These are phyloP conservation scores for Annulohypoxylon stygium DNA, from an alignment of 495 filamentous ascomycete species.

Conservation along the genomic window DNA sequence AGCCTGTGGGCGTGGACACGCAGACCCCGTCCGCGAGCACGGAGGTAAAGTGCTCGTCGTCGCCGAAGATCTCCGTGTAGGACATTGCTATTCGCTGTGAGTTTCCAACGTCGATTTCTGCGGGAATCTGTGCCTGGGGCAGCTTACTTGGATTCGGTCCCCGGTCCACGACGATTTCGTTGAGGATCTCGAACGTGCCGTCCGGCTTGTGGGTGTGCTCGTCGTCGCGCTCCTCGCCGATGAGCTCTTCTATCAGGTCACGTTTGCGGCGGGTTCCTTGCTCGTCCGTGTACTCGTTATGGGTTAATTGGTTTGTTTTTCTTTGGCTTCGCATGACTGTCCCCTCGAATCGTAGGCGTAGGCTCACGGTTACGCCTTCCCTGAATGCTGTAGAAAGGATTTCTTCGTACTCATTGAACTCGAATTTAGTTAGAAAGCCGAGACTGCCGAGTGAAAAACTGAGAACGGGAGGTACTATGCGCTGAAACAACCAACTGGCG, in stretches of 20 bases:
- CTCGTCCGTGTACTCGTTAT: conserved; percentile 50
- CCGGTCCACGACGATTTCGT: conserved; percentile 91
- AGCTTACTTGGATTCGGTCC: conserved; percentile 86
- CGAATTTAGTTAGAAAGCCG: conserved; percentile 96
- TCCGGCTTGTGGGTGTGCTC: conserved; percentile 85
- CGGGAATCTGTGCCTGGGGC: background rate
- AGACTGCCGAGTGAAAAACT: conserved; percentile 92
- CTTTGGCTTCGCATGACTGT: conserved; percentile 90
- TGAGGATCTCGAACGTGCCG: conserved; percentile 86
- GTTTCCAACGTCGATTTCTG: conserved; percentile 11
- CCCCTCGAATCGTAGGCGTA: conserved; percentile 91
- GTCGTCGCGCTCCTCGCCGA: conserved; percentile 85
- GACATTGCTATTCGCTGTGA: conserved; percentile 75
- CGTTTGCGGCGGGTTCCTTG: conserved; percentile 52
- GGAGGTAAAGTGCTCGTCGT: conserved; percentile 93
- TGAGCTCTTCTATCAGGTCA: conserved; percentile 90
- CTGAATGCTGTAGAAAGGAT: conserved; percentile 79
- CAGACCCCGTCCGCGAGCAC: conserved; percentile 90
- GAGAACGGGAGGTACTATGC: conserved; percentile 93
- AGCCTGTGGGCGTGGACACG: conserved; percentile 91
- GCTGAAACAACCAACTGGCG: conserved; percentile 95
- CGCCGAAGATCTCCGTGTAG: conserved; percentile 89
- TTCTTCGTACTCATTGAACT: conserved; percentile 79
- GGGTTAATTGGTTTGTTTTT: conserved; percentile 44
- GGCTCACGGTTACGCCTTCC: conserved; percentile 88